phyloP scores from a whole-genome alignment of 108 stramenopile genomes.

The Bacterosira constricta region DNA sequence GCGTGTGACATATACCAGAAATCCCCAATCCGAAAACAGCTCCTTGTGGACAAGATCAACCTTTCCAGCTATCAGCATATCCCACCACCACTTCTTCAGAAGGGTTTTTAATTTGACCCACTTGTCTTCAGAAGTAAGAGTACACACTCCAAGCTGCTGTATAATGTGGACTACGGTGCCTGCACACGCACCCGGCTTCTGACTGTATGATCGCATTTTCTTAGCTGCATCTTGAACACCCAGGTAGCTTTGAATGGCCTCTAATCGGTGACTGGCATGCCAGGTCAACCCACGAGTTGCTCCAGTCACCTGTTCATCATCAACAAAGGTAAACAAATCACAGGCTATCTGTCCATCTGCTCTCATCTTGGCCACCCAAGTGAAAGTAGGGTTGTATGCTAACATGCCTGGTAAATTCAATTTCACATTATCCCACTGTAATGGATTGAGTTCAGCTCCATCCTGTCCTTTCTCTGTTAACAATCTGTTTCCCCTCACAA shows the following conservation, averaged over 20 bases:
- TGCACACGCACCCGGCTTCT: constrained; percentile 37
- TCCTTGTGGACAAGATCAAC: too few relatives aligned
- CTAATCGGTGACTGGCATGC: constrained; percentile 8
- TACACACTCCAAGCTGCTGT: constrained; percentile 11
- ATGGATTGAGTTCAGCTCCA: constrained; percentile 25
- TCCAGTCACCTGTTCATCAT: constrained; percentile 34
- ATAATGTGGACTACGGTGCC: constrained; percentile 4
- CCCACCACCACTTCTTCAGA: constrained; percentile 18
- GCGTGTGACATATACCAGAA: constrained; percentile 47
- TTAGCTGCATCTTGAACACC: constrained; percentile 57
- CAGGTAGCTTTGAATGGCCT: constrained; percentile 6
- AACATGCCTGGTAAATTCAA: constrained; percentile 50
- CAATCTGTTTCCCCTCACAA: constrained; percentile 26
- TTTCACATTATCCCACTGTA: constrained; percentile 33
- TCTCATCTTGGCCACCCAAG: constrained; percentile 44
- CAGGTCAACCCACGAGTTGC: constrained; percentile 8
- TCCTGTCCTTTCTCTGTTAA: not conserved
- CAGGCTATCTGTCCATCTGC: constrained; percentile 38
- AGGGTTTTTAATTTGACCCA: constrained; percentile 21
- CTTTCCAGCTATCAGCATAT: too few relatives aligned
- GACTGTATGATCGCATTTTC: constrained; percentile 19
- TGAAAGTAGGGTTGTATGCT: constrained; percentile 27
- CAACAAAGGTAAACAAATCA: constrained; percentile 38
- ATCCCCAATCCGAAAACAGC: constrained; percentile 26
- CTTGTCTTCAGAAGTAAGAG: constrained; percentile 27